These are phyloP conservation scores for Lathyrus aphaca DNA, from an alignment of 306 rosid species.

Conservation along the genomic window DNA sequence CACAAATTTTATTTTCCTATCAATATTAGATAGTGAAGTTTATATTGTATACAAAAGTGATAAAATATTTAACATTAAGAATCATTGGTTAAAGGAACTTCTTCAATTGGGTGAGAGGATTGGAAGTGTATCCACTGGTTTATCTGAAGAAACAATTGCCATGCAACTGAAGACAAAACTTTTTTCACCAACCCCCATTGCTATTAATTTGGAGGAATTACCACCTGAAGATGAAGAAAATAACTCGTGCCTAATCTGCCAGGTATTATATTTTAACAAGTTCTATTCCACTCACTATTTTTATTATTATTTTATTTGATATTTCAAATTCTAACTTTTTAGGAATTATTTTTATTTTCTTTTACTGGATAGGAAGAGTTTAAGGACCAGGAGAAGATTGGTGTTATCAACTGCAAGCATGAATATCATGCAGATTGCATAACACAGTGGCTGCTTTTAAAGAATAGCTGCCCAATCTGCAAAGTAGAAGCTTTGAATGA, in stretches of 20 bases:
- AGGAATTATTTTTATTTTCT: neutral
- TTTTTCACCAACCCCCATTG: slow-evolving; percentile 37
- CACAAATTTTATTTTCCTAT: slow-evolving; percentile 25
- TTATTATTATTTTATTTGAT: neutral
- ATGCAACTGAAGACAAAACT: slow-evolving; percentile 56
- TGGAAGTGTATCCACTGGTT: slow-evolving; percentile 80
- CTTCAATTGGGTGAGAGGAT: slow-evolving; percentile 92
- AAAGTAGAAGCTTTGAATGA: slow-evolving; percentile 75
- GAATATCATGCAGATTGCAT: slow-evolving; percentile 84
- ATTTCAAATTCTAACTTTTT: neutral
- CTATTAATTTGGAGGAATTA: slow-evolving; percentile 56
- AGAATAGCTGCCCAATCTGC: slow-evolving; percentile 91
- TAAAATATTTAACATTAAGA: slow-evolving; percentile 21
- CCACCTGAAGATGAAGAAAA: slow-evolving; percentile 52
- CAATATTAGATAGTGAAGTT: neutral
- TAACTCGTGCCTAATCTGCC: slow-evolving; percentile 86
- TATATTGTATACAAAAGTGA: neutral
- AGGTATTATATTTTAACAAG: slow-evolving; percentile 54
- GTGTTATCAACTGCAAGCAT: slow-evolving; percentile 76
- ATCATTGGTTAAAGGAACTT: slow-evolving; percentile 68
- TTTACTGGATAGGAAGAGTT: slow-evolving; percentile 64
- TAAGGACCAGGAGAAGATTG: slow-evolving; percentile 62
- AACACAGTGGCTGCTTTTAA: slow-evolving; percentile 78
- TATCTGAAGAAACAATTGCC: slow-evolving; percentile 66
- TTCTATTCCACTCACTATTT: slow-evolving; percentile 5